Conservation (phyloP, 2,329 filamentous ascomycete genomes). For the Xylaria sp. region DNA sequence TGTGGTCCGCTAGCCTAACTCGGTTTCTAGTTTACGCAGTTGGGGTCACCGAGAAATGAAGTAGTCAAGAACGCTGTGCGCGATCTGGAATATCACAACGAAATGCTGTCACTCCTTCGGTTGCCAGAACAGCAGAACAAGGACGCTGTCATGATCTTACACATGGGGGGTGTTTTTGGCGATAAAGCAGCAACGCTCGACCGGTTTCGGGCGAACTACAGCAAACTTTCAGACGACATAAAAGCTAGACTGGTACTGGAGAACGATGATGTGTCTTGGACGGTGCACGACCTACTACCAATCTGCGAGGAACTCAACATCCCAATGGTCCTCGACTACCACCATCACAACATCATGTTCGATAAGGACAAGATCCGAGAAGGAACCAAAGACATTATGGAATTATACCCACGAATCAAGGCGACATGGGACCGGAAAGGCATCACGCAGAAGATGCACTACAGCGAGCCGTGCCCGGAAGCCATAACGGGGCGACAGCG, state of each 20-base stretch:
- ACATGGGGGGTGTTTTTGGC: conserved; percentile 91
- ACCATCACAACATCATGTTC: conserved; percentile 96
- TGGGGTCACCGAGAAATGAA: conserved; percentile 81
- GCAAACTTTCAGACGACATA: conserved; percentile 70
- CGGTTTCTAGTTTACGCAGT: conserved; percentile 77
- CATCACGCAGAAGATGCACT: conserved; percentile 97
- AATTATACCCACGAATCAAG: conserved; percentile 78
- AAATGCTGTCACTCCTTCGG: conserved; percentile 80
- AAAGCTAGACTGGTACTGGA: conserved; percentile 88
- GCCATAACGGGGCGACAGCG: conserved; percentile 82
- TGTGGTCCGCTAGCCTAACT: conserved; percentile 22
- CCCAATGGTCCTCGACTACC: conserved; percentile 89
- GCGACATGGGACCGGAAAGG: conserved; percentile 85
- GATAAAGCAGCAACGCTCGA: conserved; percentile 83
- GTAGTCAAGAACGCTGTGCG: conserved; percentile 82
- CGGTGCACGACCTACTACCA: conserved; percentile 89
- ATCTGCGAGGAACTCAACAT: conserved; percentile 95
- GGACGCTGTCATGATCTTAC: conserved; percentile 93
- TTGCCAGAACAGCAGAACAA: conserved; percentile 81
- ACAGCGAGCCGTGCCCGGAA: conserved; percentile 81
- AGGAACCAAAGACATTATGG: conserved; percentile 83
- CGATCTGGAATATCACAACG: conserved; percentile 88
- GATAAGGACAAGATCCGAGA: conserved; percentile 78
- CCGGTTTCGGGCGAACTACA: conserved; percentile 81
- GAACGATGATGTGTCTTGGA: conserved; percentile 94